Percentiles rank a stretch among this genome's conserved stretches.
Evolutionary conservation across 768 basidiomycete species (phyloP).

Genomic region (Podaxis sp.): DNA sequence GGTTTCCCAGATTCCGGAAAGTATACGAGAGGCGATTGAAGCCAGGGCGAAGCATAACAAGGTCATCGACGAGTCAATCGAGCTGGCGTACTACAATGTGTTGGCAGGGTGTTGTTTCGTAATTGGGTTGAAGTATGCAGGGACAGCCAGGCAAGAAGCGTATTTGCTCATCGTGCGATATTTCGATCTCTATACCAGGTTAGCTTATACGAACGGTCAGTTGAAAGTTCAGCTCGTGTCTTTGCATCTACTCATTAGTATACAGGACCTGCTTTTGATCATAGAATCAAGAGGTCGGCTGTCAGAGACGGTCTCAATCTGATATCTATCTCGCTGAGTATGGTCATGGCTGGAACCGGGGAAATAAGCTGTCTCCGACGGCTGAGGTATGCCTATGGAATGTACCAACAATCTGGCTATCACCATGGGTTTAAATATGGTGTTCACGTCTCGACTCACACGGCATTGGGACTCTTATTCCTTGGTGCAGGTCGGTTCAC

Average conservation of each 20-base stretch:
- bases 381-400: conserved; percentile 86
- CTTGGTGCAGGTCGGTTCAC: conserved; percentile 92
- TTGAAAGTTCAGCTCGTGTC: not conserved
- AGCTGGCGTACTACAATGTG: conserved; percentile 90
- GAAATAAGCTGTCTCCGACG: conserved; percentile 88
- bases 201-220: conserved; percentile 69
- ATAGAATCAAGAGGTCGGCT: conserved; percentile 83
- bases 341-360: conserved; percentile 98
- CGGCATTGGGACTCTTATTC: conserved; percentile 89
- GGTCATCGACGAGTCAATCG: conserved; percentile 65
- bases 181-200: conserved; percentile 75
- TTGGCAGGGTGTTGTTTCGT: conserved; percentile 90
- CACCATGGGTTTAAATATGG: conserved; percentile 79
- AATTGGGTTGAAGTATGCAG: conserved; percentile 90
- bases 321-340: conserved; percentile 80
- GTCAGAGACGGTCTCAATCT: conserved; percentile 86
- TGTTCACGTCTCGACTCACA: conserved; percentile 85
- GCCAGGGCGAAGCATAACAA: conserved; percentile 44
- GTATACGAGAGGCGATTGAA: conserved; percentile 62
- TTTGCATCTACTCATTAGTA: not conserved
- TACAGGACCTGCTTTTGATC: conserved; percentile 77
- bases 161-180: conserved; percentile 79
- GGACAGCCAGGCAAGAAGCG: conserved; percentile 88
- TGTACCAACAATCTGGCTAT: conserved; percentile 64
- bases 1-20: conserved; percentile 60